These are phyloP conservation scores for Pseudoneurospora amorphoporcata DNA, from an alignment of 495 filamentous ascomycete species.

Conservation along the genomic window DNA sequence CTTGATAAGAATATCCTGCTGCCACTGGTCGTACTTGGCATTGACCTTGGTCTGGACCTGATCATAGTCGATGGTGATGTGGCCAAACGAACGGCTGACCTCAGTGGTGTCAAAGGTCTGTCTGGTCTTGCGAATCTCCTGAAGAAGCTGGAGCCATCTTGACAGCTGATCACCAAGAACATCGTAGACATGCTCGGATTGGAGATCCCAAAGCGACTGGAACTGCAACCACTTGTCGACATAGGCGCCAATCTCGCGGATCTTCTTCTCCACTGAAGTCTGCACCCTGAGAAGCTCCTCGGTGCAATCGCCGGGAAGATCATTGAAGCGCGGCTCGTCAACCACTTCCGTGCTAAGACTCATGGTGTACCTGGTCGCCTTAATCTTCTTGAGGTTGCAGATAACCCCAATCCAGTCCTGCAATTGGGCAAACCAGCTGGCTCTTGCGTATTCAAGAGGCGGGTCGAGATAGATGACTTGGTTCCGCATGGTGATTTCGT, in stretches of 20 bases:
- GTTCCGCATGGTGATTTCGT: slow-evolving; percentile 92
- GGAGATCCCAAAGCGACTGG: slow-evolving; percentile 96
- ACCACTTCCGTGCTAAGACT: slow-evolving; percentile 53
- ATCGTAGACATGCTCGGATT: slow-evolving; percentile 88
- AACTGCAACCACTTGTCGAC: slow-evolving; percentile 98
- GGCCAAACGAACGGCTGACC: slow-evolving; percentile 80
- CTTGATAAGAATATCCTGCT: slow-evolving; percentile 87
- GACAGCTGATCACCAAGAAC: slow-evolving; percentile 82
- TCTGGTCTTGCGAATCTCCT: slow-evolving; percentile 87
- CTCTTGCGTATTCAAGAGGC: slow-evolving; percentile 80
- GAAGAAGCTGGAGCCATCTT: slow-evolving; percentile 85
- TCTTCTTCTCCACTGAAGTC: slow-evolving; percentile 63
- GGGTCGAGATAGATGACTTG: slow-evolving; percentile 94
- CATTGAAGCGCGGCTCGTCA: slow-evolving; percentile 66
- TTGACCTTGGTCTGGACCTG: slow-evolving; percentile 98
- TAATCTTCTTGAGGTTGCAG: slow-evolving; percentile 84
- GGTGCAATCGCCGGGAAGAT: slow-evolving; percentile 74
- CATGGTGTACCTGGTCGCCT: slow-evolving; percentile 91
- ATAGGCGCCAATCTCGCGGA: slow-evolving; percentile 66
- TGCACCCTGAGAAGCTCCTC: slow-evolving; percentile 70
- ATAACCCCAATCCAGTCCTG: slow-evolving; percentile 88
- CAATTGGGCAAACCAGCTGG: slow-evolving; percentile 87
- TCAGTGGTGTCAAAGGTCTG: slow-evolving; percentile 95
- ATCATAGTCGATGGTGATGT: slow-evolving; percentile 90
- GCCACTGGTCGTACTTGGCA: slow-evolving; percentile 98